Percentiles rank a stretch among this genome's conserved stretches.
Evolutionary conservation across 176 grass and related monocot species (phyloP).

Genomic region (Alloteropsis semialata): DNA sequence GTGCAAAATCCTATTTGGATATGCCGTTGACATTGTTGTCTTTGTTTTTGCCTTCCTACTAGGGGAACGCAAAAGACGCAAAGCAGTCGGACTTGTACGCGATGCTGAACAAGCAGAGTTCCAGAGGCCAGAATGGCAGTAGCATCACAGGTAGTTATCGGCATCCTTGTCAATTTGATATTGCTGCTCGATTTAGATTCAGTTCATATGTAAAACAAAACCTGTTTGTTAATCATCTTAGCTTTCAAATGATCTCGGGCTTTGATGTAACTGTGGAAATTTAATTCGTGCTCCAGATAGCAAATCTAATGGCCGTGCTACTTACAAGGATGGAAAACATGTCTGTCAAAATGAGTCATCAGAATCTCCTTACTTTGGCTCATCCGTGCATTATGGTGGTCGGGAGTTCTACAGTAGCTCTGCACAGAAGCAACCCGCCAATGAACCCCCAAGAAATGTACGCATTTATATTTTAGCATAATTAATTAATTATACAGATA

Average conservation of each 20-base stretch:
- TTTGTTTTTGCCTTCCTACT: neutral
- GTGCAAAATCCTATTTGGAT: neutral
- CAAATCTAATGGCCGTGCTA: conserved; percentile 40
- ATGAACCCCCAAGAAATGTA: conserved; percentile 38
- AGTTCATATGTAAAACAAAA: neutral
- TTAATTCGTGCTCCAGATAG: conserved; percentile 34
- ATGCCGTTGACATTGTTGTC: neutral
- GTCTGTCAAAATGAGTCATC: conserved; percentile 39
- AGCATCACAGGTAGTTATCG: conserved; percentile 31
- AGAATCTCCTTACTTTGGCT: conserved; percentile 78
- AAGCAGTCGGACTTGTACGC: conserved; percentile 37
- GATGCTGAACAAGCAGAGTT: conserved; percentile 53
- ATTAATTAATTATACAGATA: neutral
- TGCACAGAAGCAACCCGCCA: conserved; percentile 20
- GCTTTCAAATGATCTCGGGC: neutral
- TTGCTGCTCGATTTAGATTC: neutral
- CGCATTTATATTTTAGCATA: neutral
- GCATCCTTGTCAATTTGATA: neutral
- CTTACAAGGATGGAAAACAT: conserved; percentile 53
- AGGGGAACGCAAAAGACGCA: conserved; percentile 40
- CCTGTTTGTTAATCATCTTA: neutral
- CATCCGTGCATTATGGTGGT: conserved; percentile 80
- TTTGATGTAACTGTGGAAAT: neutral
- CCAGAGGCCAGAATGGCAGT: conserved; percentile 34
- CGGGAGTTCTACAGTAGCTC: conserved; percentile 78